Conservation (phyloP, 331 rosid species). For the Pyrus hybrid region DNA sequence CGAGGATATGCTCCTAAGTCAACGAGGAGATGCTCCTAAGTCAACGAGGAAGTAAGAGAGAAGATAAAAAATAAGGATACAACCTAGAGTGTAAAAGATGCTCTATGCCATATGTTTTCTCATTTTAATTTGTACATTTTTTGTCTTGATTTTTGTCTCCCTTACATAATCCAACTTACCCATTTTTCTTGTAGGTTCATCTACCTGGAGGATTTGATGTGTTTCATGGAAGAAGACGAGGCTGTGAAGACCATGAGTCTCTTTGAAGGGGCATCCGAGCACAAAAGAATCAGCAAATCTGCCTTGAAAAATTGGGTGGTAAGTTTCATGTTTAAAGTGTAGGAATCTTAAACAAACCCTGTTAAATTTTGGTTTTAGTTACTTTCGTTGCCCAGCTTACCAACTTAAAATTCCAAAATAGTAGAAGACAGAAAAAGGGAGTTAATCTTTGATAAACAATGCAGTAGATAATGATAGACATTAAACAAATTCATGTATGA, state of each 20-base stretch:
- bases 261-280: slow-evolving; percentile 77
- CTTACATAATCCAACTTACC: neutral
- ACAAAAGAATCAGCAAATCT: slow-evolving; percentile 60
- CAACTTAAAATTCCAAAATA: too few species aligned
- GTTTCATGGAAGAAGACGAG: slow-evolving; percentile 87
- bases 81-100: neutral
- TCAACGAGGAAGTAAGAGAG: neutral
- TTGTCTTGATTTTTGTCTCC: neutral
- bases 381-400: too few species aligned
- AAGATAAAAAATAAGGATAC: neutral
- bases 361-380: too few species aligned
- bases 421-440: too few species aligned
- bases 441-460: too few species aligned
- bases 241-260: slow-evolving; percentile 54
- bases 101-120: neutral
- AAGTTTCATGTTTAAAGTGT: slow-evolving; percentile 20
- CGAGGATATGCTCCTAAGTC: neutral
- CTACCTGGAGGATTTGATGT: slow-evolving; percentile 56
- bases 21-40: neutral
- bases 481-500: neutral
- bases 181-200: slow-evolving; percentile 41
- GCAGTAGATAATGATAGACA: too few species aligned
- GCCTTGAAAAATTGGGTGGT: slow-evolving; percentile 98
- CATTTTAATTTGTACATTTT: neutral
- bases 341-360: neutral